Percentiles rank a stretch among this genome's conserved stretches.
These are phyloP conservation scores for Gomphus bonarii DNA, from an alignment of 1,284 basidiomycete genomes.

Conservation along the genomic window DNA sequence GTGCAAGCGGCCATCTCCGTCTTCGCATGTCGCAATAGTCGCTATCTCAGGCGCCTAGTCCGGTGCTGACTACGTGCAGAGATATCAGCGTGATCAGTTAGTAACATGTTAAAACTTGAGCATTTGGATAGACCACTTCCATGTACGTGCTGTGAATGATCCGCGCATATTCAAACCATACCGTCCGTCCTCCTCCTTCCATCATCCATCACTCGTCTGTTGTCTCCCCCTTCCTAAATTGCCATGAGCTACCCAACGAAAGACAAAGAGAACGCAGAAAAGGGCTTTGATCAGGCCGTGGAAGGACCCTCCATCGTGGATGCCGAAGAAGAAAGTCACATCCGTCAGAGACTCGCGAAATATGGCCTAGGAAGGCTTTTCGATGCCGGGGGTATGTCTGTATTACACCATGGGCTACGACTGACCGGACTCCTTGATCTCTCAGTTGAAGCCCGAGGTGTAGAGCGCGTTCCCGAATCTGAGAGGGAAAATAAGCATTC, in stretches of 20 bases:
- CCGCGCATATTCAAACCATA: no score
- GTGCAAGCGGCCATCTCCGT: no score
- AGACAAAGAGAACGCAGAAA: neutral
- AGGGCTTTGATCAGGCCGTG: neutral
- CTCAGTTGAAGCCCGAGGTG: slow-evolving; percentile 36
- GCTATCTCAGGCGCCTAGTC: no score
- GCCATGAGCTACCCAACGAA: neutral
- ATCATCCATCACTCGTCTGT: no score
- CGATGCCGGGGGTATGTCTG: neutral
- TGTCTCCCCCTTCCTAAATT: no score
- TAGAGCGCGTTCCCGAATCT: slow-evolving; percentile 40
- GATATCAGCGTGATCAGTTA: no score
- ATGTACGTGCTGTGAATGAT: no score
- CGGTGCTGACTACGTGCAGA: no score
- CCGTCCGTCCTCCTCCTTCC: no score
- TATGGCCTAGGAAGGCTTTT: neutral
- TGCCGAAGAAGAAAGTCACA: neutral
- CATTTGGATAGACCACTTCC: no score
- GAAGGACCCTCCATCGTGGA: neutral
- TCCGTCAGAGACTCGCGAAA: neutral
- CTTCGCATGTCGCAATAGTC: no score
- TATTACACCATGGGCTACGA: neutral
- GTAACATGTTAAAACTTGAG: no score
- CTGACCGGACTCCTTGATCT: neutral
- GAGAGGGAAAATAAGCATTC: slow-evolving; percentile 34